Conservation (phyloP, 179 eudicot species). For the Corrigiola litoralis region DNA sequence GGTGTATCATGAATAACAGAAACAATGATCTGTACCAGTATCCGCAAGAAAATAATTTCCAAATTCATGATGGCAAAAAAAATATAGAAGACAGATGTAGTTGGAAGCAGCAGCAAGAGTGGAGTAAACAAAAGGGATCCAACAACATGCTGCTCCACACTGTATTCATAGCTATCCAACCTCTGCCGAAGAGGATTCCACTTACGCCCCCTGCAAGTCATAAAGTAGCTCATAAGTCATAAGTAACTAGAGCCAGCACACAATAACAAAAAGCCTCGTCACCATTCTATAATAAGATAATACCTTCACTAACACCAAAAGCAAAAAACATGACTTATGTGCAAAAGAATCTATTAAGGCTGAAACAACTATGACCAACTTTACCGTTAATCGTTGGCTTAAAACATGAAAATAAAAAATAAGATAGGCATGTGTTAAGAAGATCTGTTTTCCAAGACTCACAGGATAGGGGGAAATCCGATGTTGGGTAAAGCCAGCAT, state of each 20-base stretch:
- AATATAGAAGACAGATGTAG: conserved; percentile 87
- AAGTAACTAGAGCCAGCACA: conserved; percentile 12
- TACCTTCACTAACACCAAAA: neutral
- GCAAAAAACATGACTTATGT: too few relatives aligned
- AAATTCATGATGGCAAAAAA: conserved; percentile 71
- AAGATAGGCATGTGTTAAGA: too few relatives aligned
- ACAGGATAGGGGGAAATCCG: too few relatives aligned
- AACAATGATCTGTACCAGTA: conserved; percentile 49
- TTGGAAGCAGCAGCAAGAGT: conserved; percentile 79
- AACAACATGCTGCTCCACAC: conserved; percentile 90
- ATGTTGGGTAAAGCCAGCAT: too few relatives aligned
- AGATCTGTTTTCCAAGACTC: too few relatives aligned
- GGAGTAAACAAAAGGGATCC: conserved; percentile 92
- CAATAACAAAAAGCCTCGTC: neutral
- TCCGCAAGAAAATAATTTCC: conserved; percentile 38
- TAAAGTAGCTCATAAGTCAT: conserved; percentile 23
- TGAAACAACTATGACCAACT: too few relatives aligned
- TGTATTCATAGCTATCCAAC: conserved; percentile 89
- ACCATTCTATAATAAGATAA: neutral
- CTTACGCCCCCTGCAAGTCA: conserved; percentile 78
- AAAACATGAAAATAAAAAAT: too few relatives aligned
- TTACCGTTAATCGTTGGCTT: too few relatives aligned
- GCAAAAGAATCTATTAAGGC: too few relatives aligned
- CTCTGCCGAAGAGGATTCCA: conserved; percentile 96
- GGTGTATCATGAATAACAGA: conserved; percentile 87